Evolutionary conservation across 2,329 filamentous ascomycete species (phyloP).

Genomic region (Truncatella angustata): DNA sequence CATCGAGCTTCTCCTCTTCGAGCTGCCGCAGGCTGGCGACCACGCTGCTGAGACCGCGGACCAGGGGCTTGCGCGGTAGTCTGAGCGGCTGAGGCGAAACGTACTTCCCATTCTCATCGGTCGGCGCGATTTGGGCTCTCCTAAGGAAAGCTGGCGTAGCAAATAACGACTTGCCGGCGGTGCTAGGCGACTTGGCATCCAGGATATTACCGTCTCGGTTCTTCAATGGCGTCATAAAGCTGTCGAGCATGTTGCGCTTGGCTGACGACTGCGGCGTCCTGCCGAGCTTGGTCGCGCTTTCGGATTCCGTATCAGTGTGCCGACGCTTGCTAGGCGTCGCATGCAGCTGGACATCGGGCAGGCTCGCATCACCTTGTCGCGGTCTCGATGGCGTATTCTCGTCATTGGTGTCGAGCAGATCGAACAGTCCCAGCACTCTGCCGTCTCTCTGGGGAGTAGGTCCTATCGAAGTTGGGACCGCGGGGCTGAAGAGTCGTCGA

Average conservation of each 20-base stretch:
- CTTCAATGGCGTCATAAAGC: conserved; percentile 65
- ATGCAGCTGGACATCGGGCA: conserved; percentile 23
- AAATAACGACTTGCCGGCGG: conserved; percentile 56
- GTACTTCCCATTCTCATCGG: conserved; percentile 56
- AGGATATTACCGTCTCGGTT: conserved; percentile 37
- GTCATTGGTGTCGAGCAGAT: conserved; percentile 56
- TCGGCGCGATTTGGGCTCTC: conserved; percentile 46
- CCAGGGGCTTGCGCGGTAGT: conserved; percentile 60
- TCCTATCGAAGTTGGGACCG: conserved; percentile 61
- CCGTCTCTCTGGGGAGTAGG: conserved; percentile 81
- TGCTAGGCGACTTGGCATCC: conserved; percentile 44
- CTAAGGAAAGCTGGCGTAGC: conserved; percentile 71
- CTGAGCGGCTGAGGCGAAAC: conserved; percentile 47
- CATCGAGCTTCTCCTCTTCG: conserved; percentile 68
- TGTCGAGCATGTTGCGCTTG: conserved; percentile 60
- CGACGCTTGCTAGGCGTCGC: conserved; percentile 48
- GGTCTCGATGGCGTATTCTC: conserved; percentile 49
- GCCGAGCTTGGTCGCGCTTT: conserved; percentile 32
- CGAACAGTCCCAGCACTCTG: conserved; percentile 74
- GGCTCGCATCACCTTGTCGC: conserved; percentile 36
- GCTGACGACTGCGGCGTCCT: conserved; percentile 54
- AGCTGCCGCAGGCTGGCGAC: conserved; percentile 68
- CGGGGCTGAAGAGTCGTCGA: conserved; percentile 59
- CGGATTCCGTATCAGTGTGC: conserved; percentile 23
- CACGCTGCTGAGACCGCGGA: conserved; percentile 70